Percentiles rank a stretch among this genome's conserved stretches.
Evolutionary conservation across 352 stramenopile genomes (phyloP).

Genomic region (Phytophthora fragariaefolia): DNA sequence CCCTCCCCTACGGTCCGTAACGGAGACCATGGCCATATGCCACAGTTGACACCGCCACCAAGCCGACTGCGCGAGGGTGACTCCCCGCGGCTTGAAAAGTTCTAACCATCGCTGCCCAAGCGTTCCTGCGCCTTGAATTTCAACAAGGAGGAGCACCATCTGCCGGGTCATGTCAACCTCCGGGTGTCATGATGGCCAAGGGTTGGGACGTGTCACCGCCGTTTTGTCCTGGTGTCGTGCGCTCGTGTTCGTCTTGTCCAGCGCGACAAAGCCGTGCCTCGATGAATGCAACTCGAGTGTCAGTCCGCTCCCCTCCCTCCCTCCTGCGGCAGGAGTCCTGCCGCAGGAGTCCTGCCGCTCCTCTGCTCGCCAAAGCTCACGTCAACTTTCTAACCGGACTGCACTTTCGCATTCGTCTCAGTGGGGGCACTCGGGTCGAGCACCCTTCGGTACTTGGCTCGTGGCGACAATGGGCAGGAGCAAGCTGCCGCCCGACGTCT

Average conservation of each 20-base stretch:
- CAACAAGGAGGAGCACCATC: background rate
- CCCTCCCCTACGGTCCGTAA: background rate
- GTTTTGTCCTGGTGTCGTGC: conserved; percentile 9
- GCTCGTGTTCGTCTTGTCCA: conserved; percentile 6
- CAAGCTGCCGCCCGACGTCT: conserved; percentile 32
- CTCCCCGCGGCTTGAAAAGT: no score
- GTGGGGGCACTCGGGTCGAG: background rate
- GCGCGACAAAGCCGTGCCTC: conserved; percentile 10
- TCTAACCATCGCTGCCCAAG: no score
- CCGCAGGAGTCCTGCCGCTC: no score
- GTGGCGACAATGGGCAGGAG: conserved; percentile 30
- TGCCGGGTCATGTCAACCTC: background rate
- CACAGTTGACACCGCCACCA: no score
- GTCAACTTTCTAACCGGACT: background rate
- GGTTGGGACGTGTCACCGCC: no score
- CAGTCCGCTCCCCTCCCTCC: conserved; percentile 5
- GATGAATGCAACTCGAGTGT: conserved; percentile 19
- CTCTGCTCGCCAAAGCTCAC: conserved; percentile 17
- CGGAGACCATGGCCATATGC: no score
- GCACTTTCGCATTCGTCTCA: background rate
- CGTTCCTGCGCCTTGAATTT: background rate
- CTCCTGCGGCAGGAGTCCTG: no score
- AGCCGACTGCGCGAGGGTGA: no score
- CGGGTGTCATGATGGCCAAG: background rate
- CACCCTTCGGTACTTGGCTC: background rate